Conservation (phyloP, 129 eudicot genomes). For the Flaveria sonorensis region DNA sequence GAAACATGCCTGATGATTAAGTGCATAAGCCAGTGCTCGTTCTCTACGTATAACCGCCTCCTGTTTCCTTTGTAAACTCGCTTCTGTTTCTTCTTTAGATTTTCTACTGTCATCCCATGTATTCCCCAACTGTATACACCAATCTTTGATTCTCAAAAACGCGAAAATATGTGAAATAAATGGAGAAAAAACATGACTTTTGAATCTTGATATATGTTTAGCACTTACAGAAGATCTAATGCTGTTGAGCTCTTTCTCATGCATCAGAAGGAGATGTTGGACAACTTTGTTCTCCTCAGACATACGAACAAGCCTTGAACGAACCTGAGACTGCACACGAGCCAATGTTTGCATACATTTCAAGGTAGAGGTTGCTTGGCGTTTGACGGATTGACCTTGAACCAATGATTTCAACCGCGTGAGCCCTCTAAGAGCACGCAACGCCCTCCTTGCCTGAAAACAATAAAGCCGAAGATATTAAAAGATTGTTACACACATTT, state of each 20-base stretch:
- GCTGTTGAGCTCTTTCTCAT: slow-evolving; percentile 54
- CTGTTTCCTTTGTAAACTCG: slow-evolving; percentile 56
- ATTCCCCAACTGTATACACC: slow-evolving; percentile 49
- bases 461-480: background rate
- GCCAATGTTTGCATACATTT: slow-evolving; percentile 80
- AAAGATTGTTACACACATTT: background rate
- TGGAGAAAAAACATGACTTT: background rate
- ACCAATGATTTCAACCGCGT: slow-evolving; percentile 59
- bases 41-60: slow-evolving; percentile 90
- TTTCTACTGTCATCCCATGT: slow-evolving; percentile 76
- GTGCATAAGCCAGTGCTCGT: slow-evolving; percentile 89
- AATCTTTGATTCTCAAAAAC: background rate
- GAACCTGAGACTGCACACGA: slow-evolving; percentile 65
- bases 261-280: slow-evolving; percentile 55
- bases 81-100: slow-evolving; percentile 82
- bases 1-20: slow-evolving; percentile 68
- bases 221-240: slow-evolving; percentile 50
- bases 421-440: slow-evolving; percentile 71
- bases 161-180: background rate
- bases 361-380: slow-evolving; percentile 59
- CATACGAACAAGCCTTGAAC: slow-evolving; percentile 63
- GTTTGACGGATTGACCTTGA: slow-evolving; percentile 72
- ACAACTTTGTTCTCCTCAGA: slow-evolving; percentile 67
- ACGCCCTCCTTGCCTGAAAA: slow-evolving; percentile 62
- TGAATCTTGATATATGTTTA: background rate